These are phyloP conservation scores for Ettlia oleoabundans DNA, from an alignment of 139 green algal genomes.

Conservation along the genomic window DNA sequence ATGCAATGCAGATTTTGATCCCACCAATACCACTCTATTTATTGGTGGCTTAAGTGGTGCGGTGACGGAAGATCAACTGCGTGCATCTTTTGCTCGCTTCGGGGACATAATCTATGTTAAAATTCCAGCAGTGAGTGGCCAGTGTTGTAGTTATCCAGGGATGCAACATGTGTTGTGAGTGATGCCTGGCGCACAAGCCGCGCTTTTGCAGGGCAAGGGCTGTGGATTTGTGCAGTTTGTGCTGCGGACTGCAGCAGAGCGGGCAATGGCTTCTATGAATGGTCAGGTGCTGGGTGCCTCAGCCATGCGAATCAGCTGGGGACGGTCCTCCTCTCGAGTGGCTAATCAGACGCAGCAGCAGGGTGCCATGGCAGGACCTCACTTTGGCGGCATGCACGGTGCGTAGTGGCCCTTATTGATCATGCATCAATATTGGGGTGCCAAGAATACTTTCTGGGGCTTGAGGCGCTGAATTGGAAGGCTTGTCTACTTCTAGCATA, in stretches of 20 bases:
- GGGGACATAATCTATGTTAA: constrained; percentile 95
- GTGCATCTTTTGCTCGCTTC: constrained; percentile 74
- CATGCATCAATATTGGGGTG: background rate
- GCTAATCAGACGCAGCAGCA: constrained; percentile 44
- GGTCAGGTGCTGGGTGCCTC: constrained; percentile 67
- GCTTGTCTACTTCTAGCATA: background rate
- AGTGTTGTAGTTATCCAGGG: background rate
- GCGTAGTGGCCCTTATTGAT: background rate
- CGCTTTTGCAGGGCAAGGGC: constrained; percentile 79
- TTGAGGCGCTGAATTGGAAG: background rate
- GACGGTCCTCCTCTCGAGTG: constrained; percentile 50
- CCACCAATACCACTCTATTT: constrained; percentile 92
- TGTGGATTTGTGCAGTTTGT: constrained; percentile 98
- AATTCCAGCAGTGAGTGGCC: constrained; percentile 68
- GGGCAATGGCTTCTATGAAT: constrained; percentile 79
- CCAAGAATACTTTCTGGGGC: background rate
- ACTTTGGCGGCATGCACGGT: constrained; percentile 22
- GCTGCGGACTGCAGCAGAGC: constrained; percentile 69
- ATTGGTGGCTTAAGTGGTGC: constrained; percentile 72
- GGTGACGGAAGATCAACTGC: constrained; percentile 83
- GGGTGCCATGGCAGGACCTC: constrained; percentile 10
- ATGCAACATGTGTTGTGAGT: background rate
- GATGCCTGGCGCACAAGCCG: too few species aligned
- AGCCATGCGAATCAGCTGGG: constrained; percentile 78
- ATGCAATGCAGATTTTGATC: constrained; percentile 68